Evolutionary conservation across 257 asterid species (phyloP), one percentile per base, ranked within the genome.

Genomic region (Buddleja alternifolia): DNA sequence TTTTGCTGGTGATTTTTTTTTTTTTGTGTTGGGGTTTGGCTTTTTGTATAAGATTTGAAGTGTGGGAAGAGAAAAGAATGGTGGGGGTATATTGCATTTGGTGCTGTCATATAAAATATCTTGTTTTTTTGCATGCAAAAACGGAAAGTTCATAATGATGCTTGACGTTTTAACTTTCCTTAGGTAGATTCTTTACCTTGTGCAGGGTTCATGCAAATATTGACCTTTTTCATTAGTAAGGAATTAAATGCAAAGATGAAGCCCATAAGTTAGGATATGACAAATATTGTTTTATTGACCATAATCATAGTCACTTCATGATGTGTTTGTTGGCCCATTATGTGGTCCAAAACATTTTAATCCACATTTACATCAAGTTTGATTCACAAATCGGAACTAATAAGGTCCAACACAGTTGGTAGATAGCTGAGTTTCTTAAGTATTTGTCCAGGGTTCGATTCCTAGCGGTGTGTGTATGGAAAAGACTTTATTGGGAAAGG

Each of bases 61-160:
- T 79, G 83, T 52, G 56, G 60, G 81, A 54, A 66, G 80, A 61
- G 85, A 72, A 84, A 81, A 73, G 85, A 72, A 73, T 67, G 34
- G 48, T 14, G 46, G 48, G 15, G 52, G 1, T 19, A 21, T 61
- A 24, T 24, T 10, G 16, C 19, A 25, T 11, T 11, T 32, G 64
- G 8, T 15, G 54, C 4, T 7, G 1, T 10, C 47, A 24, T 72
- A 16, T 50, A 50, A 15, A 61, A 16, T 50, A 56, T 29, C 2
- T 1, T 1, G 34, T 29, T 29, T 29, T 69, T 67, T 55, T 39
- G 42, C 78, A 77, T 73, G 78, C 73, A 66, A 25, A 69, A 5
- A 70, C 65, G 75, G 79, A 59, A 80, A 68, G 55, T 68, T 61
- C 44, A n/a, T 58, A 41, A 58, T 71, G 53, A 66, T 61, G 60